A percentile compares a stretch with the other conserved stretches of the same genome.
Conservation (phyloP, 2,329 filamentous ascomycete species). For the Sporothrix variecibatus region DNA sequence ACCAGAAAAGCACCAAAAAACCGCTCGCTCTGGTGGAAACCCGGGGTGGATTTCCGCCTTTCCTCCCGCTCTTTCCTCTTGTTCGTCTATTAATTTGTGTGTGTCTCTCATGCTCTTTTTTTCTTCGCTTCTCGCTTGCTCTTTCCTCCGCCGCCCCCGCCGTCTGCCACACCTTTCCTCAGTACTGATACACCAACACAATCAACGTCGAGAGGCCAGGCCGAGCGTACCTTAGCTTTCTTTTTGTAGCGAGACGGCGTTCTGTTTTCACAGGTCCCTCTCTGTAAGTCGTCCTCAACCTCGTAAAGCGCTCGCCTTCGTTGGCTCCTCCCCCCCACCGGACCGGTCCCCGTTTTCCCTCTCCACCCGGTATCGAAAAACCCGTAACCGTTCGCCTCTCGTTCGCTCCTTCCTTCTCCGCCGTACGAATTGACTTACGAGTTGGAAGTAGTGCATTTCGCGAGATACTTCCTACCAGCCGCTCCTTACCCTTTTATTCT, state of each 20-base stretch:
- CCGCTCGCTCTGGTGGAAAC: background rate
- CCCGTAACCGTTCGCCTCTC: background rate
- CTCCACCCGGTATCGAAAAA: conserved; percentile 14
- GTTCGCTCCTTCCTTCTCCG: background rate
- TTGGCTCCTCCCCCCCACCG: conserved; percentile 10
- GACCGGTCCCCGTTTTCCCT: conserved; percentile 13
- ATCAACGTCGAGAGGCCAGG: background rate
- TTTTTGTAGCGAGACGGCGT: conserved; percentile 8
- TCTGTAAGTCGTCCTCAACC: background rate
- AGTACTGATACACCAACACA: background rate
- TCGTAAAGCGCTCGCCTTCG: background rate
- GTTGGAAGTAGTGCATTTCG: background rate
- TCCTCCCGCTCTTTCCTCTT: background rate
- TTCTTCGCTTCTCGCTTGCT: background rate
- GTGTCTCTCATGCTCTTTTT: background rate
- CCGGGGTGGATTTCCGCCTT: conserved; percentile 17
- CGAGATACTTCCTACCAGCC: background rate
- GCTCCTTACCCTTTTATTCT: background rate
- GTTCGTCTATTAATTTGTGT: background rate
- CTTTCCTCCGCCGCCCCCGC: conserved; percentile 4
- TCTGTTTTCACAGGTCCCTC: background rate
- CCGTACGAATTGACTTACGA: background rate
- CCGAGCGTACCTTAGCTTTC: background rate
- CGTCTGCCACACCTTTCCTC: background rate
- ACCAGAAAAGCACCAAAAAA: background rate